These are phyloP conservation scores for Ascochyta lentis DNA, from an alignment of 2,329 filamentous ascomycete genomes.

Conservation along the genomic window DNA sequence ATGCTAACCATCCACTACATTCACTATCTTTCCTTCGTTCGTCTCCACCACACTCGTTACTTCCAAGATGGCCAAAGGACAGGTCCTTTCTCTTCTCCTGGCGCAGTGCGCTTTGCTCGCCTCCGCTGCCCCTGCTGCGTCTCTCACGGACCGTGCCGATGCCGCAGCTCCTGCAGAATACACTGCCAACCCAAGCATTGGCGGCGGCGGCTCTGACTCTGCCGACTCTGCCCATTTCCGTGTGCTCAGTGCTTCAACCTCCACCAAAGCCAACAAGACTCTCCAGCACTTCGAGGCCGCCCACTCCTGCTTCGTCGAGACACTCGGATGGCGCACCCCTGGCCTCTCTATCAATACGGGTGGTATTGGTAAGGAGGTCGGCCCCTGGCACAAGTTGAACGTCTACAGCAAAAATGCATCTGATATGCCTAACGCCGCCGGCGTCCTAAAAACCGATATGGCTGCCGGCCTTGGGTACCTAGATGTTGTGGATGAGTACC, in stretches of 20 bases:
- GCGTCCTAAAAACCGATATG: constrained; percentile 53
- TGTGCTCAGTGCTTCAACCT: constrained; percentile 44
- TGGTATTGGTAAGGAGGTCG: constrained; percentile 38
- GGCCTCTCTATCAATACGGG: constrained; percentile 29
- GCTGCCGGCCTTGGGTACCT: constrained; percentile 52
- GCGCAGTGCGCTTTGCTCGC: constrained; percentile 7
- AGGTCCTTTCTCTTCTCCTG: constrained; percentile 6
- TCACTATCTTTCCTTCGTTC: constrained; percentile 1
- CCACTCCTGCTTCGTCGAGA: constrained; percentile 36
- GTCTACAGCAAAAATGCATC: constrained; percentile 44
- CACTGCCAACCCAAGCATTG: constrained; percentile 22
- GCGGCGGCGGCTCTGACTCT: constrained; percentile 18
- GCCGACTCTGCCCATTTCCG: constrained; percentile 48
- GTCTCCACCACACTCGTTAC: constrained; percentile 3
- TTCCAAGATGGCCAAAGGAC: constrained; percentile 8
- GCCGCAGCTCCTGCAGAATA: constrained; percentile 18
- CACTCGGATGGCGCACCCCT: constrained; percentile 26
- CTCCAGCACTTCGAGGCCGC: constrained; percentile 56
- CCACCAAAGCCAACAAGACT: constrained; percentile 34
- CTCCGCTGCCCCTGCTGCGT: constrained; percentile 8
- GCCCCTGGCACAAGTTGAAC: constrained; percentile 56
- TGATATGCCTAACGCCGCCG: constrained; percentile 51
- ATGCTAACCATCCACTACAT: not conserved
- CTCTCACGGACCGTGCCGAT: not conserved
- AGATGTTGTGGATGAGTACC: constrained; percentile 51